A percentile compares a stretch with the other conserved stretches of the same genome.
Evolutionary conservation across 495 filamentous ascomycete genomes (phyloP).

Genomic region (Lindgomyces ingoldianus): DNA sequence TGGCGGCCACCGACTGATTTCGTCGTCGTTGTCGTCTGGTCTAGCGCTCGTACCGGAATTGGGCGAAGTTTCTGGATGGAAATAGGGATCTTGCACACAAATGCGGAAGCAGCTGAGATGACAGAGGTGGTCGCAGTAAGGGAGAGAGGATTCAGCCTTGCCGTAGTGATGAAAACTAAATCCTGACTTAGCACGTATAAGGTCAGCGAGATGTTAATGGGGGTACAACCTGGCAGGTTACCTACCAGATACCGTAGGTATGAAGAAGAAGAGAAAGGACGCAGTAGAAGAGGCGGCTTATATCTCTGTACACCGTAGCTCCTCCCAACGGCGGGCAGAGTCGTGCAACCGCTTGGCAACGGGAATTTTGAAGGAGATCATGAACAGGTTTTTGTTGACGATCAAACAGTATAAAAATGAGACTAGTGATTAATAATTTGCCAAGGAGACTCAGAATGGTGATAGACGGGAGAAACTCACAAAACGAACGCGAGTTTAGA

Average conservation of each 20-base stretch:
- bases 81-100: not conserved
- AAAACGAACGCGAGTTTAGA: too few species aligned
- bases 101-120: not conserved
- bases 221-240: not conserved
- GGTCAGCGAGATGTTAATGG: not conserved
- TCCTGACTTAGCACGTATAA: too few species aligned
- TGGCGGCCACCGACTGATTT: too few species aligned
- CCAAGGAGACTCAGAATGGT: too few species aligned
- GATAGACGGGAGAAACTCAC: too few species aligned
- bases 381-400: too few species aligned
- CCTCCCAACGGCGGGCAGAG: not conserved
- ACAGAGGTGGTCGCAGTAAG: not conserved
- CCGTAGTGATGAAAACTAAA: not conserved
- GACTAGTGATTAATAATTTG: too few species aligned
- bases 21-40: not conserved
- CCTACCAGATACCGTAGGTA: not conserved
- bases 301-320: not conserved
- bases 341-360: not conserved
- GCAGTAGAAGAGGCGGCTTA: not conserved
- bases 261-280: not conserved
- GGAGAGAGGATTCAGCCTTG: not conserved
- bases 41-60: not conserved
- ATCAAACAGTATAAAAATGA: too few species aligned
- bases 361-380: too few species aligned
- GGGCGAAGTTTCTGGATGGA: not conserved